phyloP scores from a whole-genome alignment of 2,329 filamentous ascomycete genomes.

The Exophiala spinifera region DNA sequence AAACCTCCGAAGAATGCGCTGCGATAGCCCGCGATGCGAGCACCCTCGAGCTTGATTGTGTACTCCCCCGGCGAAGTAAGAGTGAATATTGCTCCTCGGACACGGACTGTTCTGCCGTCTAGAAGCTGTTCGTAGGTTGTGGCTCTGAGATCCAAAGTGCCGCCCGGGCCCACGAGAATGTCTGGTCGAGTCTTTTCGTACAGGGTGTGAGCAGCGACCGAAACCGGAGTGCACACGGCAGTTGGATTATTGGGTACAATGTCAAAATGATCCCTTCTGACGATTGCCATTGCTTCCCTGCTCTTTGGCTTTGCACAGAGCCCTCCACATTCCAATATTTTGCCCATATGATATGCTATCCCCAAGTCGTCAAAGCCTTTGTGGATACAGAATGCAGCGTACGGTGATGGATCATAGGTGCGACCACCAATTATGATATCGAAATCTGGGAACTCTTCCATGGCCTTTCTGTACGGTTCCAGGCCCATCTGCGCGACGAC shows the following conservation, averaged over 20 bases:
- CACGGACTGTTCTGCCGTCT: conserved; percentile 30
- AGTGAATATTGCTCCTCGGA: conserved; percentile 46
- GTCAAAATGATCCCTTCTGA: conserved; percentile 50
- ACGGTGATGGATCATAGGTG: conserved; percentile 43
- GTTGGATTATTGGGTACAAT: conserved; percentile 42
- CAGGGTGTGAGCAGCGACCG: conserved; percentile 53
- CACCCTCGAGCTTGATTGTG: conserved; percentile 50
- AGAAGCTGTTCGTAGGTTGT: conserved; percentile 45
- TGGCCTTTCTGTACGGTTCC: conserved; percentile 45
- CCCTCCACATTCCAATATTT: conserved; percentile 54
- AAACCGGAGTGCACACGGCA: conserved; percentile 46
- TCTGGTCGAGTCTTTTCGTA: conserved; percentile 57
- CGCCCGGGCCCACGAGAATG: conserved; percentile 50
- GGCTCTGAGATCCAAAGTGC: conserved; percentile 42
- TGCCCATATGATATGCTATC: conserved; percentile 52
- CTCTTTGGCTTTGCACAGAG: conserved; percentile 50
- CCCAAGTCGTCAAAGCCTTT: conserved; percentile 29
- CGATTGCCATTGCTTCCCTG: conserved; percentile 40
- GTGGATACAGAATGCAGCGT: conserved; percentile 16
- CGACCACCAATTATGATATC: conserved; percentile 49
- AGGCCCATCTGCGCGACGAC: conserved; percentile 48
- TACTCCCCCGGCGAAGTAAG: conserved; percentile 35
- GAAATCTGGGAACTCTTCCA: conserved; percentile 40
- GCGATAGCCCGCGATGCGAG: conserved; percentile 42
- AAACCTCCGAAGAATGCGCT: conserved; percentile 48